A percentile compares a stretch with the other conserved stretches of the same genome.
Evolutionary conservation across 2,329 filamentous ascomycete species (phyloP).

Genomic region (Botryotinia globosa): DNA sequence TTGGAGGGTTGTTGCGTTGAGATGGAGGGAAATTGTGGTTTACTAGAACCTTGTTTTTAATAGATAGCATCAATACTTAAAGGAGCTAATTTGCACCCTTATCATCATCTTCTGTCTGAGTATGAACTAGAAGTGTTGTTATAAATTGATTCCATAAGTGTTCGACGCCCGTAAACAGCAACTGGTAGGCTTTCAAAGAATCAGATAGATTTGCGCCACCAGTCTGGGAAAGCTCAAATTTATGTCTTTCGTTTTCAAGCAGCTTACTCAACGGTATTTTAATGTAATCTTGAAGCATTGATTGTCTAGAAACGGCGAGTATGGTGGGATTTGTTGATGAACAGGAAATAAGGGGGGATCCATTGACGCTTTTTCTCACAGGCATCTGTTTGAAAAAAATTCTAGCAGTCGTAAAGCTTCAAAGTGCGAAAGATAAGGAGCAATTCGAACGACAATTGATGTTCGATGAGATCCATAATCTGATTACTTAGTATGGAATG

Average conservation of each 20-base stretch:
- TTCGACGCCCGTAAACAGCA: too few species aligned
- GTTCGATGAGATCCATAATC: neutral
- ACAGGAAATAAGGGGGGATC: too few species aligned
- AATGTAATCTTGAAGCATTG: fast-evolving
- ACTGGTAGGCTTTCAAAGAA: too few species aligned
- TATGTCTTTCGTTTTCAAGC: neutral
- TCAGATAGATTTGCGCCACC: too few species aligned
- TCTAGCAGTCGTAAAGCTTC: too few species aligned
- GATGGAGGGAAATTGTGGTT: neutral
- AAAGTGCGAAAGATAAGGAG: too few species aligned
- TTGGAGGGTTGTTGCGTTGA: neutral
- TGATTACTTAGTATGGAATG: neutral
- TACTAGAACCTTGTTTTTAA: neutral
- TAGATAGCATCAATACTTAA: neutral
- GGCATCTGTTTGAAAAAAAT: neutral
- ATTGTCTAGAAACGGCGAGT: fast-evolving
- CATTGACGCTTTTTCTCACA: neutral
- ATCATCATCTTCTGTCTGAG: too few species aligned
- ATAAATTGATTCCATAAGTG: neutral
- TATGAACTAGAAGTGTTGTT: neutral
- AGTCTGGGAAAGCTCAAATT: neutral
- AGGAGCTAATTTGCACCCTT: neutral
- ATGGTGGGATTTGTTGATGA: neutral
- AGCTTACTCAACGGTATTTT: fast-evolving
- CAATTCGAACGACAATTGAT: too few species aligned